Percentiles rank a stretch among this genome's conserved stretches.
Evolutionary conservation across 192 early-diverging fungal species (phyloP).

Genomic region (Dissophora globulifera): DNA sequence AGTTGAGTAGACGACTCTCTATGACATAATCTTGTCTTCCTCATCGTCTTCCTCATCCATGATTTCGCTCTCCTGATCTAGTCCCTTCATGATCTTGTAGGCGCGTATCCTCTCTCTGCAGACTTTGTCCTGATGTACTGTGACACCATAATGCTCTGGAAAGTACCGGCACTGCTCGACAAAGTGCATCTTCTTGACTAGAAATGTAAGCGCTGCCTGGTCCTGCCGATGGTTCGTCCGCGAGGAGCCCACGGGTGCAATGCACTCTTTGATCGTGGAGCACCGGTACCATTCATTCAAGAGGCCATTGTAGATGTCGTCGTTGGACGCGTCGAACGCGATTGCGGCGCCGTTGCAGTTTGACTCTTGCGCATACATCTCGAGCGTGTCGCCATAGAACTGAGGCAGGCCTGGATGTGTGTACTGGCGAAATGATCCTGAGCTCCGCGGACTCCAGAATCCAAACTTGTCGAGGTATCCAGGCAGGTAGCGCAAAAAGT

Average conservation of each 20-base stretch:
- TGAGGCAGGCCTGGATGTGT: conserved; percentile 61
- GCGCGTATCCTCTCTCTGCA: conserved; percentile 53
- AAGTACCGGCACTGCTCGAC: conserved; percentile 55
- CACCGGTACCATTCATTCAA: conserved; percentile 60
- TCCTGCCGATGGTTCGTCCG: conserved; percentile 66
- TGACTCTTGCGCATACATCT: conserved; percentile 44
- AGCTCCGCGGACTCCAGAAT: conserved; percentile 62
- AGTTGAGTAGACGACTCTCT: too few relatives aligned
- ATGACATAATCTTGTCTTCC: conserved; percentile 19
- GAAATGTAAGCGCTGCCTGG: conserved; percentile 62
- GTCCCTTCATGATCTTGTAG: conserved; percentile 51
- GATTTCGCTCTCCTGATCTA: conserved; percentile 22
- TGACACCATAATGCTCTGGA: conserved; percentile 59
- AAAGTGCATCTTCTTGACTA: conserved; percentile 53
- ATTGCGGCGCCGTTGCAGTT: conserved; percentile 66
- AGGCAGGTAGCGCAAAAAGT: conserved; percentile 48
- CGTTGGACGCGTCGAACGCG: conserved; percentile 57
- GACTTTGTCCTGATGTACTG: conserved; percentile 58
- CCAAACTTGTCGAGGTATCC: conserved; percentile 53
- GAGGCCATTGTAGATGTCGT: conserved; percentile 50
- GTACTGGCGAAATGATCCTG: conserved; percentile 54
- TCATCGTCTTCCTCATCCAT: conserved; percentile 25
- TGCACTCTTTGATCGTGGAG: conserved; percentile 55
- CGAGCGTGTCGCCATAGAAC: conserved; percentile 49
- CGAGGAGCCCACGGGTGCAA: conserved; percentile 62